Evolutionary conservation across 805 yeast species (phyloP).

Genomic region (Kuraishia capsulata): DNA sequence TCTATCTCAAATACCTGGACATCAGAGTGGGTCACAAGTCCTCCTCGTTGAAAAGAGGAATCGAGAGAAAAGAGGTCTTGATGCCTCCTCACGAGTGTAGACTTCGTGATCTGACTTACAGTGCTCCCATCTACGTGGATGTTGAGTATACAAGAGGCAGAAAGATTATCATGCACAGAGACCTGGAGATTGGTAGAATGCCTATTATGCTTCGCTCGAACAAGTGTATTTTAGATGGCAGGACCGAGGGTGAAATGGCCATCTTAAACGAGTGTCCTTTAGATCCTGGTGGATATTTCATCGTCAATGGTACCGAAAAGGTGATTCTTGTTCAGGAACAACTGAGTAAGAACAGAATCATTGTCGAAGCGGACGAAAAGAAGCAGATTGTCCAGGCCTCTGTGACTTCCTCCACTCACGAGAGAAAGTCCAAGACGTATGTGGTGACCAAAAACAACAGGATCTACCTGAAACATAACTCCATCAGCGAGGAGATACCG

Average conservation of each 20-base stretch:
- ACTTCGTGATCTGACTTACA: slow-evolving; percentile 84
- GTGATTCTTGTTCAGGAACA: slow-evolving; percentile 96
- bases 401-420: slow-evolving; percentile 96
- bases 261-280: slow-evolving; percentile 85
- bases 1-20: slow-evolving; percentile 85
- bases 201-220: slow-evolving; percentile 96
- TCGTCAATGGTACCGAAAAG: slow-evolving; percentile 96
- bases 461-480: slow-evolving; percentile 89
- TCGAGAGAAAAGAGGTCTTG: slow-evolving; percentile 46
- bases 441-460: slow-evolving; percentile 87
- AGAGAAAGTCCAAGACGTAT: slow-evolving; percentile 94
- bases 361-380: slow-evolving; percentile 95
- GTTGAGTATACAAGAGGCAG: slow-evolving; percentile 95
- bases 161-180: slow-evolving; percentile 81
- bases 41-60: slow-evolving; percentile 27
- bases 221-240: slow-evolving; percentile 79
- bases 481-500: slow-evolving; percentile 91
- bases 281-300: slow-evolving; percentile 98
- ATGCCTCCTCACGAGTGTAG: slow-evolving; percentile 94
- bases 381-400: slow-evolving; percentile 94
- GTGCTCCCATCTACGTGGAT: slow-evolving; percentile 94
- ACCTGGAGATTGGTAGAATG: slow-evolving; percentile 94
- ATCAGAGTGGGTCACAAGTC: slow-evolving; percentile 82
- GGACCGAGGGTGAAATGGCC: slow-evolving; percentile 81
- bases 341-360: slow-evolving; percentile 91